Percentiles rank a stretch among this genome's conserved stretches.
Evolutionary conservation across 306 rosid species (phyloP).

Genomic region (Heteromeles arbutifolia): DNA sequence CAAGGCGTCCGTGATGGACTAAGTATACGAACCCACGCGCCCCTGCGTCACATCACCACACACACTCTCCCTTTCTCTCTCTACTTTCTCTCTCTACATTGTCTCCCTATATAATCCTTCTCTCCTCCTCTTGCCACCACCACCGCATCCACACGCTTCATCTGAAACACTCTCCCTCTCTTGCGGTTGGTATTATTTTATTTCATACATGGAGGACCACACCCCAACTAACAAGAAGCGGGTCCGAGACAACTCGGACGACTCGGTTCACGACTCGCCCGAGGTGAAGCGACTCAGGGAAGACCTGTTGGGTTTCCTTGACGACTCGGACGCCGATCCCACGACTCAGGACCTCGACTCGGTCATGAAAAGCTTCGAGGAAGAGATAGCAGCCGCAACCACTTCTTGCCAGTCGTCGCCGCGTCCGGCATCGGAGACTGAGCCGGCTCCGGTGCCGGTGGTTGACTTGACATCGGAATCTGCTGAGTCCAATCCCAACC

Average conservation of each 20-base stretch:
- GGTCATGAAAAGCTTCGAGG: slow-evolving; percentile 65
- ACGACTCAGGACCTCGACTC: slow-evolving; percentile 65
- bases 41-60: slow-evolving; percentile 48
- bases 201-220: slow-evolving; percentile 30
- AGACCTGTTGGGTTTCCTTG: slow-evolving; percentile 56
- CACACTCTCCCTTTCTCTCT: slow-evolving; percentile 23
- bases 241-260: slow-evolving; percentile 44
- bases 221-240: slow-evolving; percentile 33
- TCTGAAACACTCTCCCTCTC: neutral
- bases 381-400: slow-evolving; percentile 51
- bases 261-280: slow-evolving; percentile 35
- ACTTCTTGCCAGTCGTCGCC: slow-evolving; percentile 16
- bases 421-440: neutral
- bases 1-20: slow-evolving; percentile 54
- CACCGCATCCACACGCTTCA: neutral
- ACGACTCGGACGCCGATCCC: slow-evolving; percentile 43
- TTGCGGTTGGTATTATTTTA: neutral
- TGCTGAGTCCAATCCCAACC: slow-evolving; percentile 64
- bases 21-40: slow-evolving; percentile 75
- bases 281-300: slow-evolving; percentile 65
- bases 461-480: slow-evolving; percentile 44
- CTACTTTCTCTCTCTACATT: slow-evolving; percentile 50
- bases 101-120: slow-evolving; percentile 59
- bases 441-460: slow-evolving; percentile 18
- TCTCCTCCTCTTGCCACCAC: slow-evolving; percentile 20